Conservation (phyloP, 805 yeast species). For the Pichia membranifaciens region DNA sequence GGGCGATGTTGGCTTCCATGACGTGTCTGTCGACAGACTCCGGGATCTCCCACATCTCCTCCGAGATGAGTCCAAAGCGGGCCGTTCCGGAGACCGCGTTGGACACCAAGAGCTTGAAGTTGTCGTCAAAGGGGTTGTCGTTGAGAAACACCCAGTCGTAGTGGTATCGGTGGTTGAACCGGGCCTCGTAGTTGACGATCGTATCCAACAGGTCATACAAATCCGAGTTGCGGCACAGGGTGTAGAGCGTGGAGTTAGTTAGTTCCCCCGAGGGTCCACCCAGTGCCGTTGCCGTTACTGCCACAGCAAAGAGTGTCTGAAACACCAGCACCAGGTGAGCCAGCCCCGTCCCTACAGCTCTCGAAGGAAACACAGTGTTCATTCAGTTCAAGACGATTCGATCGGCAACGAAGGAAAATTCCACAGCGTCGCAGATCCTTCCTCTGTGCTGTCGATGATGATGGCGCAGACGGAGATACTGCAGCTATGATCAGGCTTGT, state of each 20-base stretch:
- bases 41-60: conserved; percentile 68
- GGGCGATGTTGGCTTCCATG: conserved; percentile 19
- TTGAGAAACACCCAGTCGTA: conserved; percentile 81
- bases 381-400: no score
- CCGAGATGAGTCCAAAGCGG: conserved; percentile 56
- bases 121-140: conserved; percentile 55
- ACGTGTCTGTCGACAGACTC: conserved; percentile 18
- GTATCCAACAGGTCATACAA: conserved; percentile 51
- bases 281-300: not conserved
- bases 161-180: conserved; percentile 56
- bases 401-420: no score
- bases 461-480: no score
- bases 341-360: no score
- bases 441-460: no score
- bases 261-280: not conserved
- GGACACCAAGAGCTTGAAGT: conserved; percentile 45
- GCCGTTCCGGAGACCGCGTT: conserved; percentile 54
- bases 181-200: conserved; percentile 55
- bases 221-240: conserved; percentile 66
- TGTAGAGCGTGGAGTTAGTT: conserved; percentile 57
- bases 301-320: no score
- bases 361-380: no score
- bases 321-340: no score
- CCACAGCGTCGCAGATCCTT: no score
- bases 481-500: no score